Evolutionary conservation across 202 grass and related monocot genomes (phyloP), one percentile per base, ranked within the genome.

Genomic region (Bolboschoenoplectus hybrid): DNA sequence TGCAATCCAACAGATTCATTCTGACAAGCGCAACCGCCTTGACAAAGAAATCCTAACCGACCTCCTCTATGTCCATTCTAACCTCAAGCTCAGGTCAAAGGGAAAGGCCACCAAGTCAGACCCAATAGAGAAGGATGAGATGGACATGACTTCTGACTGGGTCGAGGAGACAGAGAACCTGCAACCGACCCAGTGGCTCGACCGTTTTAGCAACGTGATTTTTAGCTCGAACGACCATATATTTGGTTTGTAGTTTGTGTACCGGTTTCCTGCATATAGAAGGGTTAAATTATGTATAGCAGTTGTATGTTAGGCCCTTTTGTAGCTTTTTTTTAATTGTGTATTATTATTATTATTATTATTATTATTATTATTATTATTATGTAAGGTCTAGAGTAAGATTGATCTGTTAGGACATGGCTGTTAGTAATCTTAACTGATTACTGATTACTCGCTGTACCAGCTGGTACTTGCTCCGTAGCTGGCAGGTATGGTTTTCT

Each of bases 121-220:
- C 85, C 93, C 91, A 6, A 94, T 98, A 44, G 80, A 86, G 6
- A 51, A 83, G 14, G 87, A 92, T 52, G 86, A 90, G 8, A 89
- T 98, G 3, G 91, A 98, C 88, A 96, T 96, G 97, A 91, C 93
- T 2, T 98, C 91, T 3, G 88, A 91, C 2, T 96, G 97, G 91
- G 93, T 98, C 26, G 93, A 96, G 85, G 97, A 98, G 84, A 91
- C 86, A 2, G 97, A 96, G 9, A 86, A 86, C 50, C 90, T 84
- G 35, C 90, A 68, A 87, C 86, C 91, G 17, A 92, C 95, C 43
- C 91, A 95, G 63, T 98, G 93, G 91, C 96, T 96, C 14, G 96
- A 98, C 62, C 81, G 91, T 49, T 95, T 98, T 87, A 92, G 91
- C 1, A 89, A 91, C 0, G 84, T 89, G 51, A 61, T 95, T 69